Conservation (phyloP, 768 basidiomycete genomes). For the Cyclocybe aegerita region DNA sequence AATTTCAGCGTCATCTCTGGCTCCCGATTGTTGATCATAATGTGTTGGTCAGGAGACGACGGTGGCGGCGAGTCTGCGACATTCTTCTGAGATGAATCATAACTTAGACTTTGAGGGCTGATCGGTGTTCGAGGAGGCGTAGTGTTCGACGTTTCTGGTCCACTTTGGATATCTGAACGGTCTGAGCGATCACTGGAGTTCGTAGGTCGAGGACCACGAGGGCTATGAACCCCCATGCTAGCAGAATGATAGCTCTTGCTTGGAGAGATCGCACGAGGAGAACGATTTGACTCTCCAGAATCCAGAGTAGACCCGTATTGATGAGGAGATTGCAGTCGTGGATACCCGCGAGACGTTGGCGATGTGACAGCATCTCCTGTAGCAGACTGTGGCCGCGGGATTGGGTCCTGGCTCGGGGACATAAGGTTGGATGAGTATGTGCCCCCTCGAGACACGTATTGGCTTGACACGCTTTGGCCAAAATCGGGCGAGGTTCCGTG, state of each 20-base stretch:
- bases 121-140: conserved; percentile 66
- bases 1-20: conserved; percentile 22
- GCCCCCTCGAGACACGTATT: conserved; percentile 23
- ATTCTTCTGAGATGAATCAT: conserved; percentile 17
- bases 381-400: conserved; percentile 64
- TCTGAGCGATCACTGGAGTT: conserved; percentile 30
- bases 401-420: conserved; percentile 55
- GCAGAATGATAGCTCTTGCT: conserved; percentile 30
- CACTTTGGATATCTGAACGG: conserved; percentile 35
- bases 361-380: conserved; percentile 47
- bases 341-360: conserved; percentile 28
- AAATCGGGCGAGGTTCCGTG: conserved; percentile 31
- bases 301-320: conserved; percentile 34
- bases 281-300: conserved; percentile 34
- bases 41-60: conserved; percentile 14
- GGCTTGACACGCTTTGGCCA: conserved; percentile 20
- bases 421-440: conserved; percentile 23
- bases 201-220: conserved; percentile 30
- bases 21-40: conserved; percentile 9
- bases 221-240: conserved; percentile 29
- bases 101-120: conserved; percentile 44
- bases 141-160: conserved; percentile 41
- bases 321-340: conserved; percentile 33
- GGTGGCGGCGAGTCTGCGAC: conserved; percentile 25
- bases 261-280: conserved; percentile 39